phyloP scores from a whole-genome alignment of 768 basidiomycete species.

The Termitomyces sp. region DNA sequence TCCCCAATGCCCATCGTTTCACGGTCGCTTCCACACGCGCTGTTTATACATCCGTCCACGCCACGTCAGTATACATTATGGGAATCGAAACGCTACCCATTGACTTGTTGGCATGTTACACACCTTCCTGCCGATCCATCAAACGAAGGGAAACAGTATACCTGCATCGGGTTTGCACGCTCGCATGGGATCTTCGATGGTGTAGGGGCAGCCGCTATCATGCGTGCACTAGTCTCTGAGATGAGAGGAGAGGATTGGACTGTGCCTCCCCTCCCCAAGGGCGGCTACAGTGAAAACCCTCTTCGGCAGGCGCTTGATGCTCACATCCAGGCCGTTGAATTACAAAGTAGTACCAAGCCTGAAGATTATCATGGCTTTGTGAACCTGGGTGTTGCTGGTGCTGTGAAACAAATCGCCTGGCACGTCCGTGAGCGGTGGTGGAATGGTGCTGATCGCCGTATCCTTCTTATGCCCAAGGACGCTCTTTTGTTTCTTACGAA shows the following conservation, averaged over 20 bases:
- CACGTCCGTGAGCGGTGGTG: constrained; percentile 31
- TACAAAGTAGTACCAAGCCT: neutral
- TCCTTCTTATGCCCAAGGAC: constrained; percentile 27
- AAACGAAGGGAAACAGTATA: constrained; percentile 23
- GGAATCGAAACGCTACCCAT: constrained; percentile 27
- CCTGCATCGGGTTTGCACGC: constrained; percentile 35
- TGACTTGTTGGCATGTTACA: constrained; percentile 41
- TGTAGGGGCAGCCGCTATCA: constrained; percentile 29
- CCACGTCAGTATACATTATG: constrained; percentile 30
- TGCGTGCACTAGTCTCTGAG: constrained; percentile 34
- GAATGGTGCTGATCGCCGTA: constrained; percentile 28
- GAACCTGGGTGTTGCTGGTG: constrained; percentile 22
- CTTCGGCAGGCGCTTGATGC: constrained; percentile 24
- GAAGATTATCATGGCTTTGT: constrained; percentile 20
- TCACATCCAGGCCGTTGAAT: constrained; percentile 3
- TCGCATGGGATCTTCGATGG: constrained; percentile 40
- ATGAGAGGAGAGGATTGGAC: constrained; percentile 30
- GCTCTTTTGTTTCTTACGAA: constrained; percentile 24
- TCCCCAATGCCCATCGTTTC: constrained; percentile 27
- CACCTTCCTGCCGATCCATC: constrained; percentile 28
- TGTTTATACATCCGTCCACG: constrained; percentile 34
- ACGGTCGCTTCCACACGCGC: constrained; percentile 26
- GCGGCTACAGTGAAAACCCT: constrained; percentile 27
- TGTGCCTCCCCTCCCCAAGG: constrained; percentile 25
- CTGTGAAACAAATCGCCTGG: constrained; percentile 26